Evolutionary conservation across 176 grass and related monocot genomes (phyloP), one percentile per base, ranked within the genome.

Genomic region (Hordeum marinum): DNA sequence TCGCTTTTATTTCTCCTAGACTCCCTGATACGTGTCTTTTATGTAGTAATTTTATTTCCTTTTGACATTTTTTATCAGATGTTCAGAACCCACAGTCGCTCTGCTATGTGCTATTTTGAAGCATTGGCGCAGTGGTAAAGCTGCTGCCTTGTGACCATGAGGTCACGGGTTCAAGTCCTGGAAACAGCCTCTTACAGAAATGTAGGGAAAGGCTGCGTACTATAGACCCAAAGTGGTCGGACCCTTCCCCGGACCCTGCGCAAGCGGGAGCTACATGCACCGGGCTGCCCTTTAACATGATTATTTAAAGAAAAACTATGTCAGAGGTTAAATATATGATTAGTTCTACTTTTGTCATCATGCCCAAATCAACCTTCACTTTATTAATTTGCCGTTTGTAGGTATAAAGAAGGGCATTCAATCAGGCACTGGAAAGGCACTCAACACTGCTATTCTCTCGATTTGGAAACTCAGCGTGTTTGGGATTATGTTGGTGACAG

Each of bases 401-500:
- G 96, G 86, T 99, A 99, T 59, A 83, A 96, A 94, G 91, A 95
- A 92, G 96, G 96, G 35, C 96, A 99, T 84, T 94, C 93, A n/a
- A 89, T 94, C 50, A 89, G 86, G 54, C 96, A 98, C 40, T 98
- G 93, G 93, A 98, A 98, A 85, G 83, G 90, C 69, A 95, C 91
- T 62, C 91, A 95, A n/a, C 96, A 98, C 76, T 95, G 89, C 69
- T 98, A 98, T 87, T 98, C 93, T 5, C 87, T 98, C 5, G 93
- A 98, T 78, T 81, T 95, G 72, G 96, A 98, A 90, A 92, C 96
- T 23, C 96, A 92, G 42, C 85, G 90, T 78, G 88, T 98, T 76
- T 98, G 96, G 93, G 96, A 98, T 75, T 98, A 98, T 89, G 93
- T 98, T 41, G 93, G 93, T 66, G 96, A 98, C 83, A 95, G 79